These are phyloP conservation scores for Tarenaya hassleriana DNA, from an alignment of 345 rosid genomes.

Conservation along the genomic window DNA sequence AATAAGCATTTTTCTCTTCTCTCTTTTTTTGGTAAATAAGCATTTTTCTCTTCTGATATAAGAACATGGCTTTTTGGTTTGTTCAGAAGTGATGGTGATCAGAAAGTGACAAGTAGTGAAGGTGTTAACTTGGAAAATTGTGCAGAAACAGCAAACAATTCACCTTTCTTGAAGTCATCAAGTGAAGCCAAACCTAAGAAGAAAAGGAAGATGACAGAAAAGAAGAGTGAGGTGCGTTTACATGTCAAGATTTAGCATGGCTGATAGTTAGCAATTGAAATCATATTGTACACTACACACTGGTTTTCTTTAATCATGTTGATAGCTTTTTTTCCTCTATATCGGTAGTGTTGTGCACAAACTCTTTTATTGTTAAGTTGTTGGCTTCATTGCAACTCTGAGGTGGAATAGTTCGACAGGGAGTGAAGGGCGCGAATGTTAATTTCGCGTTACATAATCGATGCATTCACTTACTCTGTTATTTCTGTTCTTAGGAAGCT, in stretches of 20 bases:
- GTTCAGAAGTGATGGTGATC: background rate
- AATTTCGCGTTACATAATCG: conserved; percentile 10
- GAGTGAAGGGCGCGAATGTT: background rate
- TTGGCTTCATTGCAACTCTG: background rate
- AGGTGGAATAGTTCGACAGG: conserved; percentile 5
- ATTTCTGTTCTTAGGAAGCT: conserved; percentile 40
- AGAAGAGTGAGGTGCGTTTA: conserved; percentile 10
- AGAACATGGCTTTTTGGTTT: background rate
- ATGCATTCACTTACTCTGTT: background rate
- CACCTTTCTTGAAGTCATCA: background rate
- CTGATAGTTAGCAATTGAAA: background rate
- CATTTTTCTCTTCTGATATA: background rate
- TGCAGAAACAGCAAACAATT: conserved; percentile 4
- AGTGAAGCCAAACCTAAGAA: background rate
- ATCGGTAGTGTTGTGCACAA: background rate
- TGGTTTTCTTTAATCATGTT: background rate
- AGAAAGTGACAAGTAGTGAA: background rate
- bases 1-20: no score
- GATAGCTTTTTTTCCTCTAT: background rate
- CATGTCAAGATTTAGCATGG: background rate
- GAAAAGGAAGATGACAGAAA: conserved; percentile 7
- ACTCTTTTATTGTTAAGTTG: background rate
- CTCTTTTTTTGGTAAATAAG: no score
- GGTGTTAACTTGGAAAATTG: no score
- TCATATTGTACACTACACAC: background rate